A percentile compares a stretch with the other conserved stretches of the same genome.
phyloP scores from a whole-genome alignment of 208 protist species.

The Wallacemonas rigidus region DNA sequence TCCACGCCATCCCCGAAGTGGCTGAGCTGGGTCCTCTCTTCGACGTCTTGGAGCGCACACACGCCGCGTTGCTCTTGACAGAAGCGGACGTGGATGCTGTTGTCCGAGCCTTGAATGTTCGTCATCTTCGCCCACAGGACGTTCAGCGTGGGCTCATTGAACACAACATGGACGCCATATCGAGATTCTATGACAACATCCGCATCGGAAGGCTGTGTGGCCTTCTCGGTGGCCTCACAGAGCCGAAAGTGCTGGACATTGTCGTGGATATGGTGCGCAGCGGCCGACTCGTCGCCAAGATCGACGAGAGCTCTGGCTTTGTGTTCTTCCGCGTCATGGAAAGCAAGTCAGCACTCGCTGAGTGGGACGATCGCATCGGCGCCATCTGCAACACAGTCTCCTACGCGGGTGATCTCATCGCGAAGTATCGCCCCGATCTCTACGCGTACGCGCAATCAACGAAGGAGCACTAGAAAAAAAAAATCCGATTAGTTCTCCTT shows the following conservation, averaged over 20 bases:
- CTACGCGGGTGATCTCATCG: constrained; percentile 31
- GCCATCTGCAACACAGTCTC: constrained; percentile 43
- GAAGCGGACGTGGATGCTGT: constrained; percentile 8
- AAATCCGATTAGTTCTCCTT: not conserved
- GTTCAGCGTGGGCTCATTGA: constrained; percentile 70
- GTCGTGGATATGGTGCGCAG: constrained; percentile 92
- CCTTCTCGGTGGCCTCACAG: constrained; percentile 72
- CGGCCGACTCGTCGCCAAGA: constrained; percentile 53
- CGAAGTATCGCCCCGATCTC: constrained; percentile 29
- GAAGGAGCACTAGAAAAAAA: not conserved
- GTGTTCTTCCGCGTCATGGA: constrained; percentile 39
- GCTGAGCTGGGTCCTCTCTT: constrained; percentile 52
- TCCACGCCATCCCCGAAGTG: constrained; percentile 83
- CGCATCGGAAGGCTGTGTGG: constrained; percentile 84
- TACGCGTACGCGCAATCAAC: constrained; percentile 22
- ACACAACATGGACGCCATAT: constrained; percentile 92
- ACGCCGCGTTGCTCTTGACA: constrained; percentile 39
- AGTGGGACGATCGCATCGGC: constrained; percentile 37
- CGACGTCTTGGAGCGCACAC: constrained; percentile 81
- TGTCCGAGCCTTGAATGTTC: not conserved
- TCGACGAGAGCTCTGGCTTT: constrained; percentile 41
- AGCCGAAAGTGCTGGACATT: constrained; percentile 71
- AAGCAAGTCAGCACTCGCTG: constrained; percentile 22
- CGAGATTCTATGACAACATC: constrained; percentile 94
- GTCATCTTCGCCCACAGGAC: not conserved